Percentiles rank a stretch among this genome's conserved stretches.
Evolutionary conservation across 129 eudicot genomes (phyloP).

Genomic region (Chrysanthemum lavandulifolium): DNA sequence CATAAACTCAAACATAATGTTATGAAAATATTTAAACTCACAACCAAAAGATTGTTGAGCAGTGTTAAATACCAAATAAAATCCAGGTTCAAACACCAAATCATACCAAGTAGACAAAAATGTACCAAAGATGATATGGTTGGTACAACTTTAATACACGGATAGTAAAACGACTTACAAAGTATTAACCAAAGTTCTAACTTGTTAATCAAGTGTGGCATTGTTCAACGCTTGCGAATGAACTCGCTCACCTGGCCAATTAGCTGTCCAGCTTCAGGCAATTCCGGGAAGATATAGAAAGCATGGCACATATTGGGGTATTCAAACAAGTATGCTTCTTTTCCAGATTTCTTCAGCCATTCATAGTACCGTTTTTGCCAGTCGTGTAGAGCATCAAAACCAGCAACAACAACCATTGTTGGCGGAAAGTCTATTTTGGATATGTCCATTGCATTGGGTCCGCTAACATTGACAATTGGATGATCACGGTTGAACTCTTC

Average conservation of each 20-base stretch:
- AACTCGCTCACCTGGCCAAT: constrained; percentile 10
- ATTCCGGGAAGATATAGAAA: constrained; percentile 28
- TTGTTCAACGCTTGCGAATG: constrained; percentile 11
- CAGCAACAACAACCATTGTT: constrained; percentile 21
- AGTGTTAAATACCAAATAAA: too few relatives aligned
- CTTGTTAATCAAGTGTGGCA: neutral
- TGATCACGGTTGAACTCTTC: constrained; percentile 24
- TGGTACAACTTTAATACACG: too few relatives aligned
- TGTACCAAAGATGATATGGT: too few relatives aligned
- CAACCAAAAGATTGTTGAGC: too few relatives aligned
- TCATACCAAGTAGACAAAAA: too few relatives aligned
- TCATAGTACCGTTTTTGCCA: constrained; percentile 29
- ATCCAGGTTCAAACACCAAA: too few relatives aligned
- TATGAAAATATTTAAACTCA: too few relatives aligned
- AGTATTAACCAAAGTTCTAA: neutral
- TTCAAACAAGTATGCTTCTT: constrained; percentile 27
- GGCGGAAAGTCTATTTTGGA: constrained; percentile 27
- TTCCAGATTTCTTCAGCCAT: constrained; percentile 22
- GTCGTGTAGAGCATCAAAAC: constrained; percentile 15
- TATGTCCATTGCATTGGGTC: constrained; percentile 28
- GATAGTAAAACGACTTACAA: neutral
- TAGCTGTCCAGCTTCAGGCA: constrained; percentile 22
- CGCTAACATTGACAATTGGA: constrained; percentile 24
- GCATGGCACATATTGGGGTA: constrained; percentile 30
- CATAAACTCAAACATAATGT: too few relatives aligned